These are phyloP conservation scores for Trichoderma sp. DNA, from an alignment of 2,329 filamentous ascomycete genomes.

Conservation along the genomic window DNA sequence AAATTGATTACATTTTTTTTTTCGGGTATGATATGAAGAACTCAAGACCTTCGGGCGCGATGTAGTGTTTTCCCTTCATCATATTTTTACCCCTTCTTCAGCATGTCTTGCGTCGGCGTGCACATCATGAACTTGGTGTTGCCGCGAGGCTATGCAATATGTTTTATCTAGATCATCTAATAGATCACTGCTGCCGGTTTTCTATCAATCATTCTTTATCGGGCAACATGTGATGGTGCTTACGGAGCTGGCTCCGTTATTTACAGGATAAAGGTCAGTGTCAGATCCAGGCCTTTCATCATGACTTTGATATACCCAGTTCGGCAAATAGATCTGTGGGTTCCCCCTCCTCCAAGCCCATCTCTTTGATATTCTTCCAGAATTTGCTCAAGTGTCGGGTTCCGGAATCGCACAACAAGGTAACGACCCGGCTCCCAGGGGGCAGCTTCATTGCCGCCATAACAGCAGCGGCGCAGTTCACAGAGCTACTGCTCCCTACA, in stretches of 20 bases:
- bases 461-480: slow-evolving; percentile 86
- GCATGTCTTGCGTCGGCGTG: not conserved
- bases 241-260: not conserved
- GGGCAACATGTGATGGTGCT: not conserved
- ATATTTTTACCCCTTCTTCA: not conserved
- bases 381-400: slow-evolving; percentile 81
- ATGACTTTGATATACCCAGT: slow-evolving; percentile 42
- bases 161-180: slow-evolving; percentile 16
- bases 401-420: slow-evolving; percentile 82
- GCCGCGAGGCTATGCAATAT: not conserved
- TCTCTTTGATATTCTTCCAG: slow-evolving; percentile 69
- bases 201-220: not conserved
- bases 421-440: slow-evolving; percentile 67
- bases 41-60: not conserved
- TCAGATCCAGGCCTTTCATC: not conserved
- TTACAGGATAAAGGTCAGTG: not conserved
- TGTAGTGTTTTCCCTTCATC: not conserved
- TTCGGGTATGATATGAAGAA: not conserved
- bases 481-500: slow-evolving; percentile 89
- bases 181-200: slow-evolving; percentile 14
- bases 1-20: not conserved
- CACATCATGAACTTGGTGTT: not conserved
- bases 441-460: slow-evolving; percentile 63
- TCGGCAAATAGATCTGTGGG: slow-evolving; percentile 49
- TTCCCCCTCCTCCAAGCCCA: slow-evolving; percentile 62